phyloP scores from a whole-genome alignment of 805 yeast genomes.

The Kluyveromyces lactis region DNA sequence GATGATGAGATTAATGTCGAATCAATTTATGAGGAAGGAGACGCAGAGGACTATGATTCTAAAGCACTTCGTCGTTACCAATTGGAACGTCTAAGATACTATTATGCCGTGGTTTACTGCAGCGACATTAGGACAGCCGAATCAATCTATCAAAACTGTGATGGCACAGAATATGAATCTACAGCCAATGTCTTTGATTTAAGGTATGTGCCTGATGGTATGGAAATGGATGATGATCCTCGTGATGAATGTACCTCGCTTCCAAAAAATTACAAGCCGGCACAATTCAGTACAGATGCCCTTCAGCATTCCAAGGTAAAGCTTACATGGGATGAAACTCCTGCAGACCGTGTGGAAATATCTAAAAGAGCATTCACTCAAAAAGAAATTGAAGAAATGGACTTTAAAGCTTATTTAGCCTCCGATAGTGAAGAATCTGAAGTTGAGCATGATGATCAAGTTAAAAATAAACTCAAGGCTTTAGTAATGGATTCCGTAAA shows the following conservation, averaged over 20 bases:
- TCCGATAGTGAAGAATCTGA: conserved; percentile 56
- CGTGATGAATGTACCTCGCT: conserved; percentile 64
- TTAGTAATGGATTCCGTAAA: conserved; percentile 39
- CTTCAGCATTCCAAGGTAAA: conserved; percentile 93
- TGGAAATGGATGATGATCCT: conserved; percentile 75
- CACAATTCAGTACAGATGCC: conserved; percentile 83
- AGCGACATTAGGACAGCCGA: conserved; percentile 65
- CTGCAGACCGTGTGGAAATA: conserved; percentile 72
- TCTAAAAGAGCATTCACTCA: conserved; percentile 78
- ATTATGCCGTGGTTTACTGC: conserved; percentile 84
- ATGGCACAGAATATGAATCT: conserved; percentile 91
- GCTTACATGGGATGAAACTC: conserved; percentile 98
- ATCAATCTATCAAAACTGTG: conserved; percentile 75
- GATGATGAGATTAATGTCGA: conserved; percentile 55
- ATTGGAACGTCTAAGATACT: conserved; percentile 84
- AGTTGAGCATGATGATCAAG: conserved; percentile 30
- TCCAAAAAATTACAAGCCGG: conserved; percentile 75
- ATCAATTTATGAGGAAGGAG: conserved; percentile 68
- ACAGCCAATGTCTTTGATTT: conserved; percentile 92
- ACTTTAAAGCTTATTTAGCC: conserved; percentile 86
- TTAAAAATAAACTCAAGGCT: conserved; percentile 53
- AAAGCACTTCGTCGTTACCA: conserved; percentile 83
- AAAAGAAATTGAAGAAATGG: conserved; percentile 84
- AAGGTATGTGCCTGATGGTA: conserved; percentile 87
- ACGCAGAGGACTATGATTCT: conserved; percentile 80